A percentile compares a stretch with the other conserved stretches of the same genome.
phyloP scores from a whole-genome alignment of 2,329 filamentous ascomycete species.

The Aotearoamyces nothofagi region DNA sequence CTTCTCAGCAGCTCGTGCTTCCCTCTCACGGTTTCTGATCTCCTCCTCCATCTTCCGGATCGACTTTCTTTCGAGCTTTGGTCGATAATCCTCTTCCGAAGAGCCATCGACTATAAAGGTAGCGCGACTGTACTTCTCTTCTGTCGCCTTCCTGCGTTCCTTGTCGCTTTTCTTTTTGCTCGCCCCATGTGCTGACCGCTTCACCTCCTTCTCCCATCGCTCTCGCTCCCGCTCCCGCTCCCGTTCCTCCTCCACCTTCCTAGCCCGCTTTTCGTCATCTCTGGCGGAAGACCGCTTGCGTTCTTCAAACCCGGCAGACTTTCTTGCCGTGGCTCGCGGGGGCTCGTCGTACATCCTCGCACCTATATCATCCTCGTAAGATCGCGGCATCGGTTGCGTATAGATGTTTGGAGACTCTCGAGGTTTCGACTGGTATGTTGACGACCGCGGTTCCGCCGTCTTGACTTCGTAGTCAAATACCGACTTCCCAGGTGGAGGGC shows the following conservation, averaged over 20 bases:
- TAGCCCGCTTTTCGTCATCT: constrained; percentile 21
- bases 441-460: constrained; percentile 32
- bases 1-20: constrained; percentile 4
- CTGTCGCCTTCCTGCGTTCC: constrained; percentile 21
- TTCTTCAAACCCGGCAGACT: constrained; percentile 30
- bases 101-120: constrained; percentile 15
- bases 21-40: constrained; percentile 8
- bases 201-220: constrained; percentile 17
- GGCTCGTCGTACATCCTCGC: constrained; percentile 27
- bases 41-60: constrained; percentile 12
- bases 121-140: constrained; percentile 15
- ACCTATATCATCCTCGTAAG: constrained; percentile 32
- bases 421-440: constrained; percentile 22
- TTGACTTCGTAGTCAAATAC: constrained; percentile 29
- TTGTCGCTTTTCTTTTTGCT: constrained; percentile 22
- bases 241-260: constrained; percentile 17
- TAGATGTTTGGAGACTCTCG: constrained; percentile 22
- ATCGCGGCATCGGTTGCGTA: constrained; percentile 22
- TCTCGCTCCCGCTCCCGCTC: constrained; percentile 16
- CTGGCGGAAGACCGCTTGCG: constrained; percentile 15
- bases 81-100: constrained; percentile 8
- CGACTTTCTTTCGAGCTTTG: constrained; percentile 11
- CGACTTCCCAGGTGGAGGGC: constrained; percentile 27
- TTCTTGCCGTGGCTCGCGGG: constrained; percentile 23
- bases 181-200: constrained; percentile 13